These are phyloP conservation scores for Colletotrichum australisinense DNA, from an alignment of 2,329 filamentous ascomycete species.

Conservation along the genomic window DNA sequence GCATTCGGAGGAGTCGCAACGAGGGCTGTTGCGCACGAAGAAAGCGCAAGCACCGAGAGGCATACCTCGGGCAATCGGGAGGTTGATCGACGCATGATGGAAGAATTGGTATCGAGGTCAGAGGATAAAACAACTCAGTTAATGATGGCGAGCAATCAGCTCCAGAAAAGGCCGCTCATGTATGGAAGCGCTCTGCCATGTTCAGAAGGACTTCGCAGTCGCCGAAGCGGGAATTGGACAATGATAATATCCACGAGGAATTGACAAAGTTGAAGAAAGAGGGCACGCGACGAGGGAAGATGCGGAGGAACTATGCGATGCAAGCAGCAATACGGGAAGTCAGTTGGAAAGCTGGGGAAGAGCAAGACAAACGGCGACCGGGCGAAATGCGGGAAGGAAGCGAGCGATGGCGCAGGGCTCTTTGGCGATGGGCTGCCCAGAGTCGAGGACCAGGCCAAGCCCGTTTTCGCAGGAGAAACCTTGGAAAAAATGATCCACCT, in stretches of 20 bases:
- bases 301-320: neutral
- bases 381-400: conserved; percentile 14
- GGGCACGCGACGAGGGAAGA: neutral
- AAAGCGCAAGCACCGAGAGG: conserved; percentile 22
- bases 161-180: conserved; percentile 28
- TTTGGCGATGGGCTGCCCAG: conserved; percentile 19
- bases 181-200: conserved; percentile 32
- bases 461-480: conserved; percentile 16
- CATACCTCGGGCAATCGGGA: neutral
- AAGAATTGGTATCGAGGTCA: neutral
- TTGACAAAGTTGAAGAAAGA: neutral
- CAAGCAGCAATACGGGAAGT: neutral
- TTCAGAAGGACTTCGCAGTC: conserved; percentile 22
- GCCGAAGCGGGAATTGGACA: conserved; percentile 1
- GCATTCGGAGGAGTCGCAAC: conserved; percentile 16
- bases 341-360: conserved; percentile 1
- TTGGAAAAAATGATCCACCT: conserved; percentile 26
- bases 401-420: conserved; percentile 8
- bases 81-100: conserved; percentile 18
- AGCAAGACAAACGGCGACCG: neutral
- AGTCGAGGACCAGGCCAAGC: conserved; percentile 19
- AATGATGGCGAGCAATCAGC: conserved; percentile 25
- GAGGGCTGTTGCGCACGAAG: conserved; percentile 1
- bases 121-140: neutral
- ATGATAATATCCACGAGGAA: neutral